A percentile compares a stretch with the other conserved stretches of the same genome.
phyloP scores from a whole-genome alignment of 768 basidiomycete genomes.

The Tylopilus felleus region DNA sequence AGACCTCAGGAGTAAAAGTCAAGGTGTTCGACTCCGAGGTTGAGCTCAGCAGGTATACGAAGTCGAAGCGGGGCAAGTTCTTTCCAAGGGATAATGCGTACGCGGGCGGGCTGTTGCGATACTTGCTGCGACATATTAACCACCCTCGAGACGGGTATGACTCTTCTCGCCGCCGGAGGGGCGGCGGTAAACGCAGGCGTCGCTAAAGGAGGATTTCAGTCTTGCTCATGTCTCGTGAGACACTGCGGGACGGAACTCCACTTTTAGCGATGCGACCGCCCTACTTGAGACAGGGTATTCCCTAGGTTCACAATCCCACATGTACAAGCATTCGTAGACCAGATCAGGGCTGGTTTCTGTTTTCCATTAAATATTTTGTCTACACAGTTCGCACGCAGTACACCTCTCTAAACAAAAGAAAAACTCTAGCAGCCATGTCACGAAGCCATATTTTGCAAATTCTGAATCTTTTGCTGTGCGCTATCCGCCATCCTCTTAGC shows the following conservation, averaged over 20 bases:
- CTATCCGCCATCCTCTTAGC: constrained; percentile 12
- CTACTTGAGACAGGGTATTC: too few relatives aligned
- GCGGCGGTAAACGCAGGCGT: neutral
- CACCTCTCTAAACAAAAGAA: neutral
- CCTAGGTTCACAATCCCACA: too few relatives aligned
- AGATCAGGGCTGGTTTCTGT: too few relatives aligned
- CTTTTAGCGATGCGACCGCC: neutral
- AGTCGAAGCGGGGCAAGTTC: constrained; percentile 7
- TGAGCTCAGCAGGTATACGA: neutral
- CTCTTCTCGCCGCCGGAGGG: neutral
- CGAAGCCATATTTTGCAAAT: neutral
- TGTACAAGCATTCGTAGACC: too few relatives aligned
- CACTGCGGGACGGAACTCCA: neutral
- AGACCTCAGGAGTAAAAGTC: neutral
- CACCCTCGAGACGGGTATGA: neutral
- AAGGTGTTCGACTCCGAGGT: neutral
- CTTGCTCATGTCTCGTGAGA: neutral
- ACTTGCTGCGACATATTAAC: constrained; percentile 16
- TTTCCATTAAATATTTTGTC: too few relatives aligned
- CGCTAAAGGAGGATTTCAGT: neutral
- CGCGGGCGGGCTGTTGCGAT: constrained; percentile 15
- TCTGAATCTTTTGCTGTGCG: constrained; percentile 14
- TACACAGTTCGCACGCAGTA: neutral
- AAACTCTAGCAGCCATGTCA: neutral
- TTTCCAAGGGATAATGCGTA: constrained; percentile 14